Base-by-base conservation (phyloP, 257 asterid species). In the Petunia axillaris region DNA sequence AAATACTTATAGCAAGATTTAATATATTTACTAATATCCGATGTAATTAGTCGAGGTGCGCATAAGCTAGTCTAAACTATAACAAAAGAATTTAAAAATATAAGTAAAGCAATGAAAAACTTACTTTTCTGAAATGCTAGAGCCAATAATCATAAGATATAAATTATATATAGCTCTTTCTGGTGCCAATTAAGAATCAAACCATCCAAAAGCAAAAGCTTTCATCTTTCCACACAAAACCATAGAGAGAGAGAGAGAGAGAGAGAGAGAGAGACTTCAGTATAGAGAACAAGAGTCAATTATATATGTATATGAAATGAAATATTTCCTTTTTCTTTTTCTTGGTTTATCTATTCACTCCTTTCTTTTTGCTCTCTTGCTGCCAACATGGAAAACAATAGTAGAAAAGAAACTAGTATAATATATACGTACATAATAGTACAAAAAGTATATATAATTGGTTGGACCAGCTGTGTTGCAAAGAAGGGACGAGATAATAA, bases 401-500 rank as follows among this genome's bases (percentile, higher is more conserved):
- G 58, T 58, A 40, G 38, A 40, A 76, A 40, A 15, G 15, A 39
- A 15, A 15, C 1, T 53, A 38, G 8, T 38, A 65, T 39, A 3
- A 6, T 75, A 75, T 38, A 74, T 74, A 52, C 54, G 44, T 11
- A 75, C 64, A 71, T n/a, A 16, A 25, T 14, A 4, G 55, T 46
- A 37, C 66, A 13, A 48, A 75, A 54, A 57, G 36, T 14, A 39
- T 15, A 50, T 74, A 7, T 37, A 38, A 62, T 74, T 50, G 63
- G 43, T 2, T 52, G 76, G 59, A 62, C 76, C 79, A 78, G 81
- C 50, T 78, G 81, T 78, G 35, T 64, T 60, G 71, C 57, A 78
- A 58, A 78, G 59, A 36, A 60, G 54, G 67, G 64, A 25, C 64
- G 81, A 64, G 58, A 85, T 40, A 64, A 14, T 9, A 70, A 57